Conservation (phyloP, 352 stramenopile genomes). For the Thalassiosira allenii region DNA sequence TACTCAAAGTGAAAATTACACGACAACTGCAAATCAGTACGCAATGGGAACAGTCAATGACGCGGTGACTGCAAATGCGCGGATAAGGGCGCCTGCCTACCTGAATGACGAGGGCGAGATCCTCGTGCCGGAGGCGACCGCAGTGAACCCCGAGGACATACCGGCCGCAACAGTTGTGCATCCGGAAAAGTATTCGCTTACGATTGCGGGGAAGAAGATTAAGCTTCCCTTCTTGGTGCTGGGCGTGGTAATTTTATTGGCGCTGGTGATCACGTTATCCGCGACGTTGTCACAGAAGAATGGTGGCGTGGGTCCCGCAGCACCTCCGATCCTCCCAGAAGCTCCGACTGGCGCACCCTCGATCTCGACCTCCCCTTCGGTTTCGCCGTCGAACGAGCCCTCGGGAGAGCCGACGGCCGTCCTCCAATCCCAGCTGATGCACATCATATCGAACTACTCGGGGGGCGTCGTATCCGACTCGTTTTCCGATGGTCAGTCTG, state of each 20-base stretch:
- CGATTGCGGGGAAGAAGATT: conserved; percentile 17
- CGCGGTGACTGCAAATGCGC: not conserved
- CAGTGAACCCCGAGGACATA: conserved; percentile 8
- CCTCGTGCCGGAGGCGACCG: conserved; percentile 13
- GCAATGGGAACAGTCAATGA: not conserved
- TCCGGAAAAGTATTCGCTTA: conserved; percentile 19
- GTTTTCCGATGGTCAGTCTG: not conserved
- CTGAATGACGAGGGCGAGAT: conserved; percentile 10
- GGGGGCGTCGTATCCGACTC: not conserved
- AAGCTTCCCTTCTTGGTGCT: not conserved
- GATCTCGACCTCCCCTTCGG: conserved; percentile 10
- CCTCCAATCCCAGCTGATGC: conserved; percentile 3
- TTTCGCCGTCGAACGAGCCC: conserved; percentile 4
- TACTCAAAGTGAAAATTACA: not conserved
- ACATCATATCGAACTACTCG: conserved; percentile 9
- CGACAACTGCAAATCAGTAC: not conserved
- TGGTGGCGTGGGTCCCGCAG: not conserved
- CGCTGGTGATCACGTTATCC: not conserved
- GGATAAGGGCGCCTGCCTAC: conserved; percentile 9
- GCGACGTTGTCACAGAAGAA: not conserved
- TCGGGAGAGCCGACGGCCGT: not conserved
- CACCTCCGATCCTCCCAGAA: too few relatives aligned
- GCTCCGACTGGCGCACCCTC: conserved; percentile 7
- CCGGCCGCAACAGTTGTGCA: conserved; percentile 10
- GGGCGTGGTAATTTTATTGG: not conserved